phyloP scores from a whole-genome alignment of 441 rosid species.

The Hura crepitans region DNA sequence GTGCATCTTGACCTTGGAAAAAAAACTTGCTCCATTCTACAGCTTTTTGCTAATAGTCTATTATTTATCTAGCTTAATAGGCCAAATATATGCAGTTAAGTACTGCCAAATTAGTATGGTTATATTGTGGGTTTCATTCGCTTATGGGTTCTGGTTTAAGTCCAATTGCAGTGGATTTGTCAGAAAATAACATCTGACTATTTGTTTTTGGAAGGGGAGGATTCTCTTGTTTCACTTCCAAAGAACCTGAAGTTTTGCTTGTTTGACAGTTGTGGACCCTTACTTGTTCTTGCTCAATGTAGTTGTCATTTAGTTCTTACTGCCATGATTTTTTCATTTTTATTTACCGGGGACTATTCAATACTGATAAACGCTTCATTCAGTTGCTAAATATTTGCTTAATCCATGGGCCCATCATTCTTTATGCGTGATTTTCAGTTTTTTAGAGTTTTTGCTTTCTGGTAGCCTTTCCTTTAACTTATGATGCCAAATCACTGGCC shows the following conservation, averaged over 20 bases:
- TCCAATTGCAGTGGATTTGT: not conserved
- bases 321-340: not conserved
- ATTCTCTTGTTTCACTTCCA: not conserved
- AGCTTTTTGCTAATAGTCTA: not conserved
- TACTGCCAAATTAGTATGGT: not conserved
- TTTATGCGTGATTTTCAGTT: constrained; percentile 11
- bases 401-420: not conserved
- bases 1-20: not conserved
- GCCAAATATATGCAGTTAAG: not conserved
- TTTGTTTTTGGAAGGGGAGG: not conserved
- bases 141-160: too few relatives aligned
- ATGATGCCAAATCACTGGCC: constrained; percentile 1
- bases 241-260: not conserved
- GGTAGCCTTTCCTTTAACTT: not conserved
- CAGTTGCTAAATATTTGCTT: not conserved
- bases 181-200: not conserved
- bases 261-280: not conserved
- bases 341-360: not conserved
- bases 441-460: constrained; percentile 5
- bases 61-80: not conserved
- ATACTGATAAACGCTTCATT: not conserved
- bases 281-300: too few relatives aligned
- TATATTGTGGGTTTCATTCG: not conserved
- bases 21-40: not conserved
- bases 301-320: constrained; percentile 1